phyloP scores from a whole-genome alignment of 1,284 basidiomycete species.

The Flammula alnicola region DNA sequence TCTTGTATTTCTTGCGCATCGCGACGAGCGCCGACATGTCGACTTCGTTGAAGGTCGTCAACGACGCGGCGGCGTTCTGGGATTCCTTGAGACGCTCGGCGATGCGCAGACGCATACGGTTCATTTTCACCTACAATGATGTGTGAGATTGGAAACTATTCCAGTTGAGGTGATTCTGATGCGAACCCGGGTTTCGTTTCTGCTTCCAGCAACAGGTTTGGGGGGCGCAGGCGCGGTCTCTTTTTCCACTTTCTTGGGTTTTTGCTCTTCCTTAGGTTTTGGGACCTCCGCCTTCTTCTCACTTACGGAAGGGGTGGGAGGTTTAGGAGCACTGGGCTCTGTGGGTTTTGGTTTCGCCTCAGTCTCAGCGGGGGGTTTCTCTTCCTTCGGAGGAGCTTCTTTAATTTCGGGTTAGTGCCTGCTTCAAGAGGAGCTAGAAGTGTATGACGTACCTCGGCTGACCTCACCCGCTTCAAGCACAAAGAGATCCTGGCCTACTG shows the following conservation, averaged over 20 bases:
- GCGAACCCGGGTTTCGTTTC: conserved; percentile 84
- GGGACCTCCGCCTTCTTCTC: conserved; percentile 40
- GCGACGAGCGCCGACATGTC: conserved; percentile 97
- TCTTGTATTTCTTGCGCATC: conserved; percentile 96
- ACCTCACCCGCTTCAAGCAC: conserved; percentile 87
- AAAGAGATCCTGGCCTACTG: conserved; percentile 95
- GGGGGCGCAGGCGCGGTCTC: conserved; percentile 34
- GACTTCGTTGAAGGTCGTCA: conserved; percentile 99
- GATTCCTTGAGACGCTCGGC: conserved; percentile 98
- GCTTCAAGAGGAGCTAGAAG: conserved; percentile 1
- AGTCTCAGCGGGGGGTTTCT: conserved; percentile 34
- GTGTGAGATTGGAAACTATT: too few species aligned
- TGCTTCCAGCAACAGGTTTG: conserved; percentile 55
- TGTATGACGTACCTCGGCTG: conserved; percentile 48
- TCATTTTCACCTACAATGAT: conserved; percentile 95
- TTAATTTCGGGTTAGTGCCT: conserved; percentile 4
- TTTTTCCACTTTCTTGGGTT: conserved; percentile 40
- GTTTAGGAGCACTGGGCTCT: conserved; percentile 55
- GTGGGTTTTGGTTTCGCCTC: conserved; percentile 19
- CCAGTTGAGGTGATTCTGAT: background rate
- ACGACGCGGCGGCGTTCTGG: conserved; percentile 94
- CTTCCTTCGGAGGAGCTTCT: conserved; percentile 35
- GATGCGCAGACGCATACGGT: conserved; percentile 95
- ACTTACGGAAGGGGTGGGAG: conserved; percentile 42
- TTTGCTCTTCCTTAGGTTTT: conserved; percentile 38